Conservation (phyloP, 768 basidiomycete genomes). For the Hygrocybe coccinea region DNA sequence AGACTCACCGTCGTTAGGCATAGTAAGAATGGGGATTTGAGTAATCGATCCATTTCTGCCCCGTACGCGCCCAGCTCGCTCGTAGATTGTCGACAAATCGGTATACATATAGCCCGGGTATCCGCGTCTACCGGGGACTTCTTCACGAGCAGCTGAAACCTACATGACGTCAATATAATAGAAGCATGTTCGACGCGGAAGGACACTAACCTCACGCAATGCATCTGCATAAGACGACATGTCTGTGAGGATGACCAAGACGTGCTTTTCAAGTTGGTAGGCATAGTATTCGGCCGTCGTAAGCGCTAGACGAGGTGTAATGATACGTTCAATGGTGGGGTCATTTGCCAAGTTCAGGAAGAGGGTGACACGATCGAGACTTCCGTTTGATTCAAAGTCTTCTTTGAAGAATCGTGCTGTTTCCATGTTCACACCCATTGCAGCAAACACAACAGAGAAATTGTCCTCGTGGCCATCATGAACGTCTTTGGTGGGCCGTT, state of each 20-base stretch:
- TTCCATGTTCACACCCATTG: slow-evolving; percentile 99
- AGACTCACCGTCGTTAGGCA: slow-evolving; percentile 96
- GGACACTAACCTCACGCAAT: slow-evolving; percentile 71
- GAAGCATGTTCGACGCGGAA: slow-evolving; percentile 17
- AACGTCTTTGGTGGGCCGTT: slow-evolving; percentile 92
- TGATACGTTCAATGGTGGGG: slow-evolving; percentile 99
- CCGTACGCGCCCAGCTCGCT: slow-evolving; percentile 96
- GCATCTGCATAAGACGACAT: slow-evolving; percentile 99
- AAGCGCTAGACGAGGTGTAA: slow-evolving; percentile 94
- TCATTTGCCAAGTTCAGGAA: slow-evolving; percentile 99
- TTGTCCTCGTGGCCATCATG: slow-evolving; percentile 99
- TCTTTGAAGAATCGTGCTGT: slow-evolving; percentile 99
- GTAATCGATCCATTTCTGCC: slow-evolving; percentile 99
- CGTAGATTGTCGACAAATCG: slow-evolving; percentile 98
- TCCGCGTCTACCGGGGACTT: slow-evolving; percentile 98
- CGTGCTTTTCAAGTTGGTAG: slow-evolving; percentile 99
- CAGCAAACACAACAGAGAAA: slow-evolving; percentile 98
- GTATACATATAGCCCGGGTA: slow-evolving; percentile 99
- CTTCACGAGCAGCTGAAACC: slow-evolving; percentile 98
- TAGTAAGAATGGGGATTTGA: slow-evolving; percentile 98
- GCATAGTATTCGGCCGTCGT: slow-evolving; percentile 99
- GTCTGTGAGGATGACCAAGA: slow-evolving; percentile 96
- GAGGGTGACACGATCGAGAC: slow-evolving; percentile 92
- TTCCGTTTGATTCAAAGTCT: slow-evolving; percentile 98
- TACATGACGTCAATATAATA: slow-evolving; percentile 26